These are phyloP conservation scores for Saccharomycopsis sp. DNA, from an alignment of 805 yeast species.

Conservation along the genomic window DNA sequence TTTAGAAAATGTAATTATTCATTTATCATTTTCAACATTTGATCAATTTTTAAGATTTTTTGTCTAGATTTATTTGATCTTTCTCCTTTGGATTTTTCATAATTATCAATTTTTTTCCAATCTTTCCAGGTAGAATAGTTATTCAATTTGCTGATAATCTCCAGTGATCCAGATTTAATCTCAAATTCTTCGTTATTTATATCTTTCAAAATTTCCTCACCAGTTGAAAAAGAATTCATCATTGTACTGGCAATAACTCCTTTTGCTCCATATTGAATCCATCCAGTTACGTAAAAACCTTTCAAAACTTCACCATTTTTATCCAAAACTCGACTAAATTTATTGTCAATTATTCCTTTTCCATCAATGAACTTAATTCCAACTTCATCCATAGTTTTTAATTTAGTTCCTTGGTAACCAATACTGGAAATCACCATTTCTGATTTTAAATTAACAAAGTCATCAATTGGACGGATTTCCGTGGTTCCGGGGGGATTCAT, in stretches of 20 bases:
- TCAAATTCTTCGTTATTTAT: conserved; percentile 26
- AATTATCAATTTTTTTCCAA: conserved; percentile 49
- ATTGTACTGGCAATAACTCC: conserved; percentile 91
- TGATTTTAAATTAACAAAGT: conserved; percentile 27
- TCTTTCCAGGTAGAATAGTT: conserved; percentile 47
- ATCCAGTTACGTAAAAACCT: conserved; percentile 75
- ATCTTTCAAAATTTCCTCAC: conserved; percentile 54
- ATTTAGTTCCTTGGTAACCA: conserved; percentile 67
- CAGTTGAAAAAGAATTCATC: conserved; percentile 72
- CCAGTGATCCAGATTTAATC: too few relatives aligned
- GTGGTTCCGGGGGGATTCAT: conserved; percentile 17
- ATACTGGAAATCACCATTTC: conserved; percentile 72
- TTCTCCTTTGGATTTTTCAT: conserved; percentile 42
- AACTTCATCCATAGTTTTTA: conserved; percentile 37
- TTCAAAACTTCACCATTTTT: conserved; percentile 18
- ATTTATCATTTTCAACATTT: conserved; percentile 35
- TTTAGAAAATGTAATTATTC: background rate
- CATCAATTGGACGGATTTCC: conserved; percentile 21
- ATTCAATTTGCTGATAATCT: conserved; percentile 13
- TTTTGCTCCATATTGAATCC: conserved; percentile 79
- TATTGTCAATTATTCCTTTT: conserved; percentile 36
- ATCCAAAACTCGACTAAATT: conserved; percentile 4
- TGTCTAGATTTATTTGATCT: conserved; percentile 41
- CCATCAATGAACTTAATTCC: conserved; percentile 37
- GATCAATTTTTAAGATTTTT: conserved; percentile 38